A percentile compares a stretch with the other conserved stretches of the same genome.
Conservation (phyloP, 2,329 filamentous ascomycete species). For the Fusarium sororula region DNA sequence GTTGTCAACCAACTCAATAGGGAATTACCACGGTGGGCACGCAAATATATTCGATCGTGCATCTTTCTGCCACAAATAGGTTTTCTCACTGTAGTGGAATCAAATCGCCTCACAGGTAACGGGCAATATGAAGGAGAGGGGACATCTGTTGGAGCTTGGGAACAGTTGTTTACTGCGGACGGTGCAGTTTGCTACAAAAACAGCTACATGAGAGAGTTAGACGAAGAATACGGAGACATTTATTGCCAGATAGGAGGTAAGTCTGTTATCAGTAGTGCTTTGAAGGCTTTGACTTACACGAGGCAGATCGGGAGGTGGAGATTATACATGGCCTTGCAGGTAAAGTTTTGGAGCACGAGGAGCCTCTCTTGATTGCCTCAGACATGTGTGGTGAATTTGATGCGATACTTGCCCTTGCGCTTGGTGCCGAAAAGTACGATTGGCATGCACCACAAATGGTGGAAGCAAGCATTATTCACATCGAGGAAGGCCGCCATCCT, state of each 20-base stretch:
- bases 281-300: constrained; percentile 30
- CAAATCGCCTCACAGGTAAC: constrained; percentile 57
- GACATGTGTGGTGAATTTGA: constrained; percentile 89
- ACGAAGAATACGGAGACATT: constrained; percentile 83
- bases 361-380: constrained; percentile 73
- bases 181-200: constrained; percentile 88
- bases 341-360: constrained; percentile 74
- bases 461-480: constrained; percentile 73
- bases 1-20: constrained; percentile 71
- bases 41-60: constrained; percentile 71
- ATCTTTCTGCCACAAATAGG: constrained; percentile 93
- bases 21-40: constrained; percentile 68
- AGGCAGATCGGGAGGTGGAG: constrained; percentile 83
- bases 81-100: constrained; percentile 82
- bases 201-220: constrained; percentile 79
- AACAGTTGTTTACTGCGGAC: constrained; percentile 78
- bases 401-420: constrained; percentile 80
- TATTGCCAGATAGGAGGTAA: constrained; percentile 84
- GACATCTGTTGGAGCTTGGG: constrained; percentile 70
- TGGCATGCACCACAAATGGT: constrained; percentile 77
- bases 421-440: constrained; percentile 78
- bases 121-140: constrained; percentile 71
- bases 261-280: constrained; percentile 27
- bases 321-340: constrained; percentile 82
- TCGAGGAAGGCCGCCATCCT: constrained; percentile 83